Base-by-base conservation (phyloP, 1,284 basidiomycete genomes). In the Sanghuangporus weigelae region DNA sequence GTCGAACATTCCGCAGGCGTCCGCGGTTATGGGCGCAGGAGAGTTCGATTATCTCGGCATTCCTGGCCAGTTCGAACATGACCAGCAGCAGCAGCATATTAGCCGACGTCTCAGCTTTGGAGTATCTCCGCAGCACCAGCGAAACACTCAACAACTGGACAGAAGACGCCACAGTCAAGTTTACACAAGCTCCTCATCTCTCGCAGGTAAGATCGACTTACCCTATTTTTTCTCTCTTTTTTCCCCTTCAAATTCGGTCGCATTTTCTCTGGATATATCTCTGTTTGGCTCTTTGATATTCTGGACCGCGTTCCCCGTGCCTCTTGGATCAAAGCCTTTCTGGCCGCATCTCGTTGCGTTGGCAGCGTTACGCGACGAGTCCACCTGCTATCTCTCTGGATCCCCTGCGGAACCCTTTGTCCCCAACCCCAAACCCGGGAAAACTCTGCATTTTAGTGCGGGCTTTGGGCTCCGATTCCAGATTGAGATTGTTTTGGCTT, bases 11-110 rank as follows among this genome's bases (percentile, higher is more conserved):
- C 60, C 60, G 60, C 60, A 62, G 36, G 60, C 54, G 42, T 38
- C 60, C 60, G 38, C 60, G 60, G 60, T 62, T 57, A 62, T 49
- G 60, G 60, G 54, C 44, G 59, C 51, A n/a, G 59, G 49, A 42
- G 40, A 58, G 16, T 54, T 54, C 42, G 59, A 60, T 31, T 58
- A 44, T 35, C 42, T 58, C 19, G 26, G 42, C 8, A 23, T 44
- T 44, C 57, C 57, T 31, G 31, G 10, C 8, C 39, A 40, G 23
- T 26, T 26, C 26, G 57, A 44, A 16, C 42, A 40, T 21, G 57
- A n/a, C 2, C 36, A 56, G 16, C 31, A 58, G 16, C 57, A 58
- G 19, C 39, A 58, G 19, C 21, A 44, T 35, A 2, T 58, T 21
- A 26, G 14, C 16, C 16, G 57, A 19, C 39, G 57, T 21, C 21